Percentiles rank a stretch among this genome's conserved stretches.
These are phyloP conservation scores for Aspergillaceae sp. DNA, from an alignment of 2,329 filamentous ascomycete genomes.

Conservation along the genomic window DNA sequence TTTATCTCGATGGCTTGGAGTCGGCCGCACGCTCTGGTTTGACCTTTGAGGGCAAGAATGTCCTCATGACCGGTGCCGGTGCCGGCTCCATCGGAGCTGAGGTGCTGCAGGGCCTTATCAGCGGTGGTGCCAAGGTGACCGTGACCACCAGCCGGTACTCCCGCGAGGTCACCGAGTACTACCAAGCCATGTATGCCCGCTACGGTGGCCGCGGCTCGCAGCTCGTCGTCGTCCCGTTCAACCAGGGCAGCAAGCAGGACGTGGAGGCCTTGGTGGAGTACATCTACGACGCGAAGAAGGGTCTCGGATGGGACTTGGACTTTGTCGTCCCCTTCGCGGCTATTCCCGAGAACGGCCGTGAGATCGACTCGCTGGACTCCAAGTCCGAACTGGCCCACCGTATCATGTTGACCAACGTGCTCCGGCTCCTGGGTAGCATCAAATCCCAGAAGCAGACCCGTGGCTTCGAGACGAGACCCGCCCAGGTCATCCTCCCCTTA, in stretches of 20 bases:
- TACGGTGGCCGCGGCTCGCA: conserved; percentile 91
- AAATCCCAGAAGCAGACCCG: conserved; percentile 83
- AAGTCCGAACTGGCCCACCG: conserved; percentile 96
- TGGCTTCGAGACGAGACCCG: conserved; percentile 88
- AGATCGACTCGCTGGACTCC: conserved; percentile 94
- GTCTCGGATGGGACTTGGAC: conserved; percentile 96
- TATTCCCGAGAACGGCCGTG: conserved; percentile 93
- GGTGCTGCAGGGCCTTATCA: conserved; percentile 89
- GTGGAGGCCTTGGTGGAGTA: conserved; percentile 90
- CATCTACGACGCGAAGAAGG: conserved; percentile 93
- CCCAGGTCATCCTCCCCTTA: conserved; percentile 89
- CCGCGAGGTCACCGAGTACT: conserved; percentile 95
- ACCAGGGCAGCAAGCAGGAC: conserved; percentile 97
- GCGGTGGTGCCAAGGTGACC: conserved; percentile 90
- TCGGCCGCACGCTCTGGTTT: conserved; percentile 79
- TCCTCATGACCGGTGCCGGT: conserved; percentile 95
- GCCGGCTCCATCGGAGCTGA: conserved; percentile 97
- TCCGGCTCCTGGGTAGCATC: conserved; percentile 81
- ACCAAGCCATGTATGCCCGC: conserved; percentile 95
- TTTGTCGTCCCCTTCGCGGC: conserved; percentile 93
- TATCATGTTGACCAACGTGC: conserved; percentile 96
- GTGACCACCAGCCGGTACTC: conserved; percentile 97
- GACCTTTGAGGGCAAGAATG: conserved; percentile 89
- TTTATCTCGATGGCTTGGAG: conserved; percentile 88
- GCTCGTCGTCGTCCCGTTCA: conserved; percentile 96